These are phyloP conservation scores for Leccinum griseonigrum DNA, from an alignment of 1,284 basidiomycete species.

Conservation along the genomic window DNA sequence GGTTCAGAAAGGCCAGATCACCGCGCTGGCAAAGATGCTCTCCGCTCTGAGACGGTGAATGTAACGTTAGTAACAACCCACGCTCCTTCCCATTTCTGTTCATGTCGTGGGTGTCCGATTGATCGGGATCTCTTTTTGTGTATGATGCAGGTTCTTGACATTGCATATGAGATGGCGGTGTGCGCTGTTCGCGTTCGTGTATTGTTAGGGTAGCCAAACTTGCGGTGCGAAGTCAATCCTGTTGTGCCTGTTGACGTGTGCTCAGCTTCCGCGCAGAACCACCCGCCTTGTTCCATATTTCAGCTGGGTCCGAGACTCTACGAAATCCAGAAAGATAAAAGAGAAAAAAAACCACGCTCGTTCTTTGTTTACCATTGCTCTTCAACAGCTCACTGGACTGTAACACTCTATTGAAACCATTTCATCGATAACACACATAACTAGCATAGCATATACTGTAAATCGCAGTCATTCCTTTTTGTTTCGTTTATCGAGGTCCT, in stretches of 20 bases:
- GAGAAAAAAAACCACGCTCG: slow-evolving; percentile 28
- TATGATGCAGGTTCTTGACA: slow-evolving; percentile 28
- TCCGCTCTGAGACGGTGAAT: slow-evolving; percentile 67
- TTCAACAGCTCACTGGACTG: slow-evolving; percentile 28
- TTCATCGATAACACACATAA: slow-evolving; percentile 21
- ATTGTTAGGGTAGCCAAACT: slow-evolving; percentile 51
- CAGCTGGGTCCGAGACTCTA: slow-evolving; percentile 28
- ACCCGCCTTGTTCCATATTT: not conserved
- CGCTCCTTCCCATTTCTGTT: slow-evolving; percentile 8
- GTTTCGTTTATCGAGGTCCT: slow-evolving; percentile 13
- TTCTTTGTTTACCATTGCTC: slow-evolving; percentile 21
- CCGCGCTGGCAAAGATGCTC: slow-evolving; percentile 79
- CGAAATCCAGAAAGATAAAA: slow-evolving; percentile 2
- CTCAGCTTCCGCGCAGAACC: slow-evolving; percentile 21
- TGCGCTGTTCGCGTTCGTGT: slow-evolving; percentile 39
- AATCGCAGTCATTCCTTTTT: slow-evolving; percentile 29
- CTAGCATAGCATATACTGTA: slow-evolving; percentile 33
- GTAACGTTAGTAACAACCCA: slow-evolving; percentile 28
- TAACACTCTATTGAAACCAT: slow-evolving; percentile 23
- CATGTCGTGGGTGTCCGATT: slow-evolving; percentile 6
- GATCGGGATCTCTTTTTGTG: slow-evolving; percentile 16
- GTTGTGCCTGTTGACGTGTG: slow-evolving; percentile 26
- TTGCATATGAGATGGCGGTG: slow-evolving; percentile 27
- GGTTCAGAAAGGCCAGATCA: slow-evolving; percentile 82
- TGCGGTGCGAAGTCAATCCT: slow-evolving; percentile 43